Evolutionary conservation across 345 rosid genomes (phyloP), one percentile per base, ranked within the genome.

Genomic region (Eutrema heterophyllum): DNA sequence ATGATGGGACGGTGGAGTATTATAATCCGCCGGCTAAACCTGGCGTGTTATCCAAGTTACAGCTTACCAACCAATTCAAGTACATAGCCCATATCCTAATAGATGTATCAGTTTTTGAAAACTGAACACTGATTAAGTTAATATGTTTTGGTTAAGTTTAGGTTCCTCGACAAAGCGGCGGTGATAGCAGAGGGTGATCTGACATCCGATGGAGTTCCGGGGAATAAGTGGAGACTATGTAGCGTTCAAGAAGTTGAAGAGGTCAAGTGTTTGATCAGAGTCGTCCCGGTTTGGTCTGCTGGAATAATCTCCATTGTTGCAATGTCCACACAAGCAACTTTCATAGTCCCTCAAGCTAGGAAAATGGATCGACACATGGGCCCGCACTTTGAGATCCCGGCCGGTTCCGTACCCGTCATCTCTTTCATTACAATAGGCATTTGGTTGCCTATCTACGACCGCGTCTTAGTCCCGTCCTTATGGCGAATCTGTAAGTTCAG

Each of bases 241-340:
- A 88, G 88, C 67, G 32, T 90, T 48, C 90, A 85, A 69, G 84
- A 87, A 46, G 88, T 90, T 0, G 97, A 90, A 76, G 94, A 88
- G 41, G 70, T 84, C 16, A 90, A 90, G 74, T 88, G 90, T 79
- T 16, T 90, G 8, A 57, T 87, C 63, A 79, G 74, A 74, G 61
- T 87, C 13, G 6, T 80, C 6, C 92, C 94, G 1, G 70, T 90
- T 24, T 85, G 91, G 92, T 80, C 86, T 5, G 60, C 92, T 0
- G 86, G 81, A 49, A 79, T 87, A 14, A 61, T 88, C 12, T 35
- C 81, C 64, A 73, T 83, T 35, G 74, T 76, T 14, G 35, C 89
- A 75, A 67, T 85, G 27, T 12, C 46, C 39, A 81, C 85, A 68
- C 90, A 84, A 55, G 72, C n/a, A 33, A 82, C 89, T 9, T 84